Conservation (phyloP, 2,329 filamentous ascomycete genomes). For the Pseudogymnoascus sp. region DNA sequence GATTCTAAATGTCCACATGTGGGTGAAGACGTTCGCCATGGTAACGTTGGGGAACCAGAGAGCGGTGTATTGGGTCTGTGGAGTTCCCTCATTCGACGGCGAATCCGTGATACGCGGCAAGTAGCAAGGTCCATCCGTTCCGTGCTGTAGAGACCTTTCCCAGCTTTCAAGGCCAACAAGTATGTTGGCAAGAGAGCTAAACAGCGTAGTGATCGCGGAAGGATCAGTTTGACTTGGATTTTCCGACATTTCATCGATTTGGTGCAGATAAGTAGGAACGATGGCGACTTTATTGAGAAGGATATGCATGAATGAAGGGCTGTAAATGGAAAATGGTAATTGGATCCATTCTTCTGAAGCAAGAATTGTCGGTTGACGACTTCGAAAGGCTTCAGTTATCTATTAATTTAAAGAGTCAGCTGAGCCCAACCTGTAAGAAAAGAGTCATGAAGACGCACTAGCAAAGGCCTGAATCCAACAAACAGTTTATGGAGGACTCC, state of each 20-base stretch:
- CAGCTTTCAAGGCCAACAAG: slow-evolving; percentile 12
- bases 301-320: slow-evolving; percentile 26
- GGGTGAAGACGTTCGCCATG: slow-evolving; percentile 30
- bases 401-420: neutral
- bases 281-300: slow-evolving; percentile 26
- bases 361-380: neutral
- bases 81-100: neutral
- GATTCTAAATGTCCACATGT: slow-evolving; percentile 32
- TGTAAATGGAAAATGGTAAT: slow-evolving; percentile 25
- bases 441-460: slow-evolving; percentile 24
- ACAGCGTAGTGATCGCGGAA: neutral
- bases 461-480: slow-evolving; percentile 32
- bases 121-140: neutral
- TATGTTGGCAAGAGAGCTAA: neutral
- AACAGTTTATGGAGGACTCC: slow-evolving; percentile 32
- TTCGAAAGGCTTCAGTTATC: neutral
- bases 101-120: neutral
- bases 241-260: slow-evolving; percentile 15
- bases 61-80: neutral
- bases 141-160: slow-evolving; percentile 7
- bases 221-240: neutral
- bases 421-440: neutral
- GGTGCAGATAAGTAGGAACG: slow-evolving; percentile 26
- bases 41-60: slow-evolving; percentile 31
- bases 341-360: slow-evolving; percentile 23